Conservation (phyloP, 768 basidiomycete species). For the Lactifluus volemus region DNA sequence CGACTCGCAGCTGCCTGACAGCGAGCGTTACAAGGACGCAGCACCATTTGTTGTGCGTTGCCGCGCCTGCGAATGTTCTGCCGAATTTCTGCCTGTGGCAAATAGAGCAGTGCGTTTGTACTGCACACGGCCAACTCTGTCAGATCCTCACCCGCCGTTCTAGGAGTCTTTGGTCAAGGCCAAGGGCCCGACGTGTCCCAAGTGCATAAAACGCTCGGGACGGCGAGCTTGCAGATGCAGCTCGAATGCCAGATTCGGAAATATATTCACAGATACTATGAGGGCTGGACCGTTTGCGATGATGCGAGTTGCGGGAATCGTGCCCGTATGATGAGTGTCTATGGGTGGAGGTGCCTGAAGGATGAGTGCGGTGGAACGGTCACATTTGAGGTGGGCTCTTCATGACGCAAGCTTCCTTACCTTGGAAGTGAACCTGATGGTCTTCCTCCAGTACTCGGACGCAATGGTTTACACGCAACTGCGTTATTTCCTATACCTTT, state of each 20-base stretch:
- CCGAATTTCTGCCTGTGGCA: constrained; percentile 49
- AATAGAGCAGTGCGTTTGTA: constrained; percentile 43
- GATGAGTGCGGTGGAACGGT: constrained; percentile 62
- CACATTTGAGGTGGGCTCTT: constrained; percentile 58
- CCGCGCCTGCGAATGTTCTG: constrained; percentile 54
- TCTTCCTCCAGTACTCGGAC: constrained; percentile 63
- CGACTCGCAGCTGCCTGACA: constrained; percentile 84
- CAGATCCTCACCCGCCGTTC: neutral
- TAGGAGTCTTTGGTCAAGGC: constrained; percentile 61
- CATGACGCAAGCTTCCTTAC: neutral
- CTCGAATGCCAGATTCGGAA: constrained; percentile 80
- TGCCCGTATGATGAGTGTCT: constrained; percentile 92
- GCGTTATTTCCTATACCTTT: constrained; percentile 71
- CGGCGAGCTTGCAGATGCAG: constrained; percentile 68
- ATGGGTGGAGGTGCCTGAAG: constrained; percentile 73
- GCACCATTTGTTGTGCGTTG: constrained; percentile 70
- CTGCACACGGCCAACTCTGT: neutral
- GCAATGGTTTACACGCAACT: constrained; percentile 83
- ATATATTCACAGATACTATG: constrained; percentile 74
- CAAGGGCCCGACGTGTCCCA: constrained; percentile 61
- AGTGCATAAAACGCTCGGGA: constrained; percentile 46
- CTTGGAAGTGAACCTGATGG: constrained; percentile 1
- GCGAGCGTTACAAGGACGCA: constrained; percentile 76
- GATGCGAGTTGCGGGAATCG: constrained; percentile 76
- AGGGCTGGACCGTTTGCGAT: constrained; percentile 82